Evolutionary conservation across 106 monocot genomes (phyloP), one percentile per base, ranked within the genome.

Genomic region (Dioscorea dumetorum): DNA sequence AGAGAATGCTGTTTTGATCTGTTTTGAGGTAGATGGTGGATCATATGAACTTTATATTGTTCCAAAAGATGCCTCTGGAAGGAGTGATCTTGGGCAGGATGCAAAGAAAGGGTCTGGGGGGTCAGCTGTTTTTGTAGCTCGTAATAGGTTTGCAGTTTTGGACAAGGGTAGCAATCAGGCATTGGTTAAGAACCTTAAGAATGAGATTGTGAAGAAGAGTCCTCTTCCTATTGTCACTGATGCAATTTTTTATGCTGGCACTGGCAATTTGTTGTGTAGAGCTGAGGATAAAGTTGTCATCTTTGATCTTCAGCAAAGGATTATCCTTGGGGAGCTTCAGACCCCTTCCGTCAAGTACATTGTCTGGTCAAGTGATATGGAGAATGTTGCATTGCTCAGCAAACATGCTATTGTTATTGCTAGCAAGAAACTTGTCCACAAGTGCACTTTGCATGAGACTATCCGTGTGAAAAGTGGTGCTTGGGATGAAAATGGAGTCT

Each of bases 391-490:
- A 8, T 72, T 81, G 49, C 68, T 81, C 18, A 72, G 77, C 63
- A 81, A 81, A 41, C 76, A 81, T 54, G 72, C 72, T 68, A 71
- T 81, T 24, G 76, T 81, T 33, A 77, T 81, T 53, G 67, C 73
- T 17, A 81, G 12, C 63, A 81, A 81, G 72, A 69, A 81, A 77
- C 81, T 81, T 65, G 64, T 69, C n/a, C 81, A 81, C 49, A 24
- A 35, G 4, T 87, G 82, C 58, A 87, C 87, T 4, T 80, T 87
- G 50, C 82, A 87, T 69, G 87, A 87, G 64, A 80, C 87, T 9
- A 87, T 87, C 54, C 80, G 83, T 51, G 79, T 87, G 34, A 87
- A 87, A 73, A 83, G 83, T 74, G 87, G 82, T 41, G 87, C 87
- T 49, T 87, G 87, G 87, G 87, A 87, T 72, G 87, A 87, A 10